phyloP scores from a whole-genome alignment of 139 green algal genomes.

The Gonium pectorale region DNA sequence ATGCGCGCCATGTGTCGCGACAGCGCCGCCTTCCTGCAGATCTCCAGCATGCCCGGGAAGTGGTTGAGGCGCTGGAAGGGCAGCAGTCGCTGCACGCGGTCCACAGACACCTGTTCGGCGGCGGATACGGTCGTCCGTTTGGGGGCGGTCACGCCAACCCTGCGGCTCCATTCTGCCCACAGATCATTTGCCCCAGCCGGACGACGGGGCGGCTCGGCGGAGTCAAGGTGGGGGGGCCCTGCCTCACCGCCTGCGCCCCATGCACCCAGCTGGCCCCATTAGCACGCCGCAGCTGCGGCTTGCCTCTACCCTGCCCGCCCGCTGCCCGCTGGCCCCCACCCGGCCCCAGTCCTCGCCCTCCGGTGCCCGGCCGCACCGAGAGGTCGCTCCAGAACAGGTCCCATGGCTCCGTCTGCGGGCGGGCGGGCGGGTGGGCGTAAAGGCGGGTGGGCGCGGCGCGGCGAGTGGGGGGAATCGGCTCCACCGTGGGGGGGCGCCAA shows the following conservation, averaged over 20 bases:
- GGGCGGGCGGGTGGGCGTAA: not conserved
- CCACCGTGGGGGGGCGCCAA: too few species aligned
- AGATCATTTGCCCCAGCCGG: too few species aligned
- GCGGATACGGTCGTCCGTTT: too few species aligned
- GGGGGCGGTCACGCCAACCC: too few species aligned
- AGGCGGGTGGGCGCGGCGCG: not conserved
- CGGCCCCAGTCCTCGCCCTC: not conserved
- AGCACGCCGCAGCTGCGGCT: too few species aligned
- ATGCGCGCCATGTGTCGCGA: constrained; percentile 53
- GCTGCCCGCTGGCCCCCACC: not conserved
- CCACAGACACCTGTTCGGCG: constrained; percentile 47
- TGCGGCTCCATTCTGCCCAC: too few species aligned
- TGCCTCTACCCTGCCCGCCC: too few species aligned
- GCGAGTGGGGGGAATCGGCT: too few species aligned
- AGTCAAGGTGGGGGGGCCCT: too few species aligned
- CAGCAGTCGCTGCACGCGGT: constrained; percentile 60
- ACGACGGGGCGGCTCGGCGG: too few species aligned
- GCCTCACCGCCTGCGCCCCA: too few species aligned
- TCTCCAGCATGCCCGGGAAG: constrained; percentile 71
- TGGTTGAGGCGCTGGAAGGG: constrained; percentile 71
- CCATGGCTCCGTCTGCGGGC: constrained; percentile 41
- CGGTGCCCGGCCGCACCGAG: constrained; percentile 38
- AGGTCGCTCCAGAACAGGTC: constrained; percentile 61
- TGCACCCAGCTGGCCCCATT: too few species aligned
- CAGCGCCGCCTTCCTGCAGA: constrained; percentile 67